Conservation (phyloP, 2,329 filamentous ascomycete species). For the Fusarium heterosporum region DNA sequence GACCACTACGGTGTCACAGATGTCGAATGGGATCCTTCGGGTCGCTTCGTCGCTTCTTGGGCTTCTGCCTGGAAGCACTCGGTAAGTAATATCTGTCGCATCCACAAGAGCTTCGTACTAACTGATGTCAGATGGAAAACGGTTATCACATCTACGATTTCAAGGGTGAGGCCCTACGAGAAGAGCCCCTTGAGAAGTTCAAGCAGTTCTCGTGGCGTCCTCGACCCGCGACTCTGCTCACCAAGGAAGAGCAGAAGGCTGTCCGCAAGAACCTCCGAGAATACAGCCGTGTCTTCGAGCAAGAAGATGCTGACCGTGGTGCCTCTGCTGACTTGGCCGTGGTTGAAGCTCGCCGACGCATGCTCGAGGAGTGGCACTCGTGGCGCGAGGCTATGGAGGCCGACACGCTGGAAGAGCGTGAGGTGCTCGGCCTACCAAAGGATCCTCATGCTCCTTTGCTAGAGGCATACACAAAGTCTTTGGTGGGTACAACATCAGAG, state of each 20-base stretch:
- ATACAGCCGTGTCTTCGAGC: conserved; percentile 94
- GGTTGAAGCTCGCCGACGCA: conserved; percentile 83
- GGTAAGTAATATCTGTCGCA: conserved; percentile 66
- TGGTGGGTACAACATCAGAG: conserved; percentile 67
- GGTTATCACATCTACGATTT: conserved; percentile 99
- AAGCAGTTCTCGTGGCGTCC: conserved; percentile 98
- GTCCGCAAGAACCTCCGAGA: conserved; percentile 98
- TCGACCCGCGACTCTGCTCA: conserved; percentile 88
- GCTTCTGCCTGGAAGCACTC: conserved; percentile 96
- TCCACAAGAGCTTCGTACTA: conserved; percentile 37
- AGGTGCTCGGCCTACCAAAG: conserved; percentile 72
- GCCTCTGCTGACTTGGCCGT: conserved; percentile 95
- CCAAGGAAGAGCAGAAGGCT: conserved; percentile 96
- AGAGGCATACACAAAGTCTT: conserved; percentile 64
- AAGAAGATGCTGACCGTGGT: conserved; percentile 92
- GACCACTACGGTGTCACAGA: conserved; percentile 99
- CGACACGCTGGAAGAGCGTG: conserved; percentile 78
- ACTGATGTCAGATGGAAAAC: conserved; percentile 91
- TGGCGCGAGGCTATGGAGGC: conserved; percentile 82
- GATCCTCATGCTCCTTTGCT: conserved; percentile 72
- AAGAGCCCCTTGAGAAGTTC: conserved; percentile 95
- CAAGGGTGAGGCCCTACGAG: conserved; percentile 86
- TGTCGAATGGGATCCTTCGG: conserved; percentile 97
- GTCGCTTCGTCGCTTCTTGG: conserved; percentile 92
- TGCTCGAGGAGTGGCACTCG: conserved; percentile 88